Base-by-base conservation (phyloP, 306 rosid genomes). In the Pyrus pyrifolia region DNA sequence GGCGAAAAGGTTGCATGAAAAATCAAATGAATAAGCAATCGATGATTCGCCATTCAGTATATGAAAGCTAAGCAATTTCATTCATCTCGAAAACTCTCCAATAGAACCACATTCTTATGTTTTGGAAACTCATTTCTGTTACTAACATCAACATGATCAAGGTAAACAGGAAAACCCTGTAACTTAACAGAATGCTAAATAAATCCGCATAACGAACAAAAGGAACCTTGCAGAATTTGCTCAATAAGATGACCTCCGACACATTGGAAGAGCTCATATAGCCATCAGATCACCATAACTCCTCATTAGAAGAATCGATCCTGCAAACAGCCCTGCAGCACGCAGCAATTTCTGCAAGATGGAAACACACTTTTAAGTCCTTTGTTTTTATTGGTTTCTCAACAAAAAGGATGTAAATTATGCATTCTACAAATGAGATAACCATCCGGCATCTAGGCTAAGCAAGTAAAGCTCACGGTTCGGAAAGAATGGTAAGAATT, bases 251-350 rank as follows among this genome's bases (percentile, higher is more conserved):
- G 15, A 7, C 23, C 76, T 35, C 13, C 14, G 18, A 15, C 35
- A 31, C 9, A 64, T 64, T 17, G n/a, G 68, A 31, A 31, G 35
- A 64, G 68, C 82, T 93, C 82, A 93, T 19, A 93, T 77, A n/a
- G 98, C 89, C 98, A 93, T 93, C 17, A 91, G 87, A 67, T 93
- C 96, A 40, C 97, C 98, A 62, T 89, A 91, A 53, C 80, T 87
- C 76, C 98, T 81, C 90, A 91, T 87, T 27, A 93, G 81, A 55
- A 88, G 57, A 52, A 93, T 84, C 8, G 97, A 86, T 69, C 97
- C 97, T 7, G 81, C 93, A 72, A 93, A 93, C 60, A 93, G 62
- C 73, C 97, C 97, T 1, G 77, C 79, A 45, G 98, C 97, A 33
- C 97, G 90, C 68, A 93, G 83, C 88, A 93, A 78, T 87, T 88